These are phyloP conservation scores for Dioscorea zingiberensis DNA, from an alignment of 106 monocot genomes.

Conservation along the genomic window DNA sequence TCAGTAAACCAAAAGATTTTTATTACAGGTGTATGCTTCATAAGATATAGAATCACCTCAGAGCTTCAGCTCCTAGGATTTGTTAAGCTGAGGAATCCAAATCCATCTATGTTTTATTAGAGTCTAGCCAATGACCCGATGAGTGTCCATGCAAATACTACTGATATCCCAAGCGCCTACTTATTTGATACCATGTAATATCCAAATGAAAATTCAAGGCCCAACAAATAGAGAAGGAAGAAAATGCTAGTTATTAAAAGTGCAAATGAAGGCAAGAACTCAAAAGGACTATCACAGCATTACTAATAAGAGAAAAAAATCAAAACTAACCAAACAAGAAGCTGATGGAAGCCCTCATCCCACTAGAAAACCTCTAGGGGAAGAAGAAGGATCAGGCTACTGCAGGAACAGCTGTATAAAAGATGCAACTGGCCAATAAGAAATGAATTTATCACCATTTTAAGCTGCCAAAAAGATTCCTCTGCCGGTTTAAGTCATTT, in stretches of 20 bases:
- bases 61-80: conserved; percentile 91
- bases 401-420: conserved; percentile 92
- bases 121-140: conserved; percentile 99
- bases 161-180: conserved; percentile 85
- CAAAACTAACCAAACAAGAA: conserved; percentile 73
- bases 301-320: too few species aligned
- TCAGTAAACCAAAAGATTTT: neutral
- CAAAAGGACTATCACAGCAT: neutral
- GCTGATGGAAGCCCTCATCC: conserved; percentile 99
- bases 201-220: conserved; percentile 3
- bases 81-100: conserved; percentile 99
- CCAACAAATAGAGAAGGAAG: neutral
- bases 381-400: conserved; percentile 91
- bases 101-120: conserved; percentile 89
- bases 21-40: neutral
- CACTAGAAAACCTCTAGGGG: conserved; percentile 97
- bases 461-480: conserved; percentile 36
- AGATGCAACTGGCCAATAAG: conserved; percentile 91
- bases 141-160: conserved; percentile 83
- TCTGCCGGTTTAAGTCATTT: neutral
- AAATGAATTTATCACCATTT: conserved; percentile 63
- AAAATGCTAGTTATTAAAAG: too few species aligned
- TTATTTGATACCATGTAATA: conserved; percentile 12
- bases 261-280: neutral
- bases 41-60: conserved; percentile 54